phyloP scores from a whole-genome alignment of 352 stramenopile species.

The Globisporangium uncinulatum region DNA sequence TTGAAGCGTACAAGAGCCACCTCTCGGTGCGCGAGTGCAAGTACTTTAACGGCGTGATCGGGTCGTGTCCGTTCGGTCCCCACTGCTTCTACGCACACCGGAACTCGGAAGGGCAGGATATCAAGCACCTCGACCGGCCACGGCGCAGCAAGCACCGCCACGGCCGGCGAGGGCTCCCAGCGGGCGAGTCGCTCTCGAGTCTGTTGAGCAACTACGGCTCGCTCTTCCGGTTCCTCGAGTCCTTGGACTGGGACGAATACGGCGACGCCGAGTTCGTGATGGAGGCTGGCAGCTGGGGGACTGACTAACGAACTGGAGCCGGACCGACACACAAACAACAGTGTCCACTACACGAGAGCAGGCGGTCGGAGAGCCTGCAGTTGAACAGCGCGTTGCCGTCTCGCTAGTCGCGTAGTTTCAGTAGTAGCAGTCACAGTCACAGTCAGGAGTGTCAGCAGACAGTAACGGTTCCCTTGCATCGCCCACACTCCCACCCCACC shows the following conservation, averaged over 20 bases:
- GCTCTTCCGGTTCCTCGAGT: conserved; percentile 63
- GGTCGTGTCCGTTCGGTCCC: conserved; percentile 64
- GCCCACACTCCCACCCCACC: no score
- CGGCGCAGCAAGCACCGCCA: conserved; percentile 13
- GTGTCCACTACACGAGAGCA: no score
- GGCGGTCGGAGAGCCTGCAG: no score
- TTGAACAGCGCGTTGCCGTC: no score
- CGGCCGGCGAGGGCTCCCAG: neutral
- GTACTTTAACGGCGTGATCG: conserved; percentile 65
- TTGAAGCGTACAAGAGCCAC: conserved; percentile 72
- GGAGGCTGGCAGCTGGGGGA: neutral
- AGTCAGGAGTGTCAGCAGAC: no score
- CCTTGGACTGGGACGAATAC: conserved; percentile 48
- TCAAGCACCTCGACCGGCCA: conserved; percentile 61
- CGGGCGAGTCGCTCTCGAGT: conserved; percentile 25
- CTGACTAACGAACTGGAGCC: neutral
- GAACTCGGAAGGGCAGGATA: conserved; percentile 42
- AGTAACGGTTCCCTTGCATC: no score
- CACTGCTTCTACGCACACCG: conserved; percentile 78
- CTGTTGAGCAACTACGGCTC: conserved; percentile 57
- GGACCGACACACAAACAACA: neutral
- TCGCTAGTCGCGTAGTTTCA: no score
- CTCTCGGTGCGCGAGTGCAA: conserved; percentile 73
- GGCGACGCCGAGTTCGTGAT: conserved; percentile 14
- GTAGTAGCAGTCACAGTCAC: no score